Conservation (phyloP, 2,329 filamentous ascomycete species). For the Phialophora chinensis region DNA sequence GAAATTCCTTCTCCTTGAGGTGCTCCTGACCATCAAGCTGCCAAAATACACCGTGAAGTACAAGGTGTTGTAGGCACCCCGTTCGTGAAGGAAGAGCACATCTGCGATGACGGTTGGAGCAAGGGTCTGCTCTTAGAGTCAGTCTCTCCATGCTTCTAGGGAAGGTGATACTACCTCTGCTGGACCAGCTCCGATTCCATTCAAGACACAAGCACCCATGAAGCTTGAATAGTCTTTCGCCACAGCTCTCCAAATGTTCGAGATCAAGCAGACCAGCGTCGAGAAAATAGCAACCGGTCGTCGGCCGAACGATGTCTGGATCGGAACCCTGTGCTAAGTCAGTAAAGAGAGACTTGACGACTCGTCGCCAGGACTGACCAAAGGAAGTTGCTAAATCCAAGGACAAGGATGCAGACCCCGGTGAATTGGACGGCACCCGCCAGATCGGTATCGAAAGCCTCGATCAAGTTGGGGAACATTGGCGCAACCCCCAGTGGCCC, state of each 20-base stretch:
- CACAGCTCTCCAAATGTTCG: slow-evolving; percentile 63
- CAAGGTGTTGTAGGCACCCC: slow-evolving; percentile 11
- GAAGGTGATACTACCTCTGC: slow-evolving; percentile 45
- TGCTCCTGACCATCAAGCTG: slow-evolving; percentile 10
- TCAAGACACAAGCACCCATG: slow-evolving; percentile 67
- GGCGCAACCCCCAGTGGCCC: slow-evolving; percentile 10
- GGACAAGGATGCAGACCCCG: slow-evolving; percentile 60
- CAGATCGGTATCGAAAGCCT: slow-evolving; percentile 12
- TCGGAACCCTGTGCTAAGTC: slow-evolving; percentile 5
- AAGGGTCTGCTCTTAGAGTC: slow-evolving; percentile 49
- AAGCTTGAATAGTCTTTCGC: slow-evolving; percentile 65
- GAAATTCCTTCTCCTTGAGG: too few species aligned
- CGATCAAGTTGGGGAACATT: slow-evolving; percentile 15
- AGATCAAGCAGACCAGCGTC: slow-evolving; percentile 58
- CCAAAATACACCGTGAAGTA: slow-evolving; percentile 16
- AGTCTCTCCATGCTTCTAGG: not conserved
- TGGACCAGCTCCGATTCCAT: slow-evolving; percentile 62
- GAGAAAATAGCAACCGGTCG: slow-evolving; percentile 60
- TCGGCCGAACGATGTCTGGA: slow-evolving; percentile 54
- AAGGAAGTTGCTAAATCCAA: slow-evolving; percentile 59
- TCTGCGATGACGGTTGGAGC: slow-evolving; percentile 6
- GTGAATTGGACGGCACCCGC: slow-evolving; percentile 16
- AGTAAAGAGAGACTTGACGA: not conserved
- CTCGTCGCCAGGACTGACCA: slow-evolving; percentile 45
- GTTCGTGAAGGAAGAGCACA: slow-evolving; percentile 14